phyloP scores from a whole-genome alignment of 2,329 filamentous ascomycete species.

The Dendrostoma leiphaemia region DNA sequence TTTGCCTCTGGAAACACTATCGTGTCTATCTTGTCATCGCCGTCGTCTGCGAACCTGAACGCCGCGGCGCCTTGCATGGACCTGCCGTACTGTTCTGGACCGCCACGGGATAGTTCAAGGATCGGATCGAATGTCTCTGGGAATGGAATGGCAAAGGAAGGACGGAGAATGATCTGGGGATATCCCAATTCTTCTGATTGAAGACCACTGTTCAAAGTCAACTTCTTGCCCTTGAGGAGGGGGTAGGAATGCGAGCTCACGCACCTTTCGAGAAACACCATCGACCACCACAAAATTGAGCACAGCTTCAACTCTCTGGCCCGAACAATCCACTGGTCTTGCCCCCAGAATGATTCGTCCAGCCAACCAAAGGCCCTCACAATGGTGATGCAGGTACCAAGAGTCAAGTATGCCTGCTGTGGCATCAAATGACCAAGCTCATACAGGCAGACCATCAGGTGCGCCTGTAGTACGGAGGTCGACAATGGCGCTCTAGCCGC shows the following conservation, averaged over 20 bases:
- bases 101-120: conserved; percentile 14
- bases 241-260: not conserved
- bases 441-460: conserved; percentile 29
- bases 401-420: conserved; percentile 28
- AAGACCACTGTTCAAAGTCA: conserved; percentile 21
- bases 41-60: conserved; percentile 22
- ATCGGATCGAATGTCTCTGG: conserved; percentile 26
- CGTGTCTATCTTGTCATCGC: conserved; percentile 24
- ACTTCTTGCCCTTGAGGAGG: not conserved
- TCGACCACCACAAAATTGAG: conserved; percentile 30
- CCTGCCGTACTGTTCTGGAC: conserved; percentile 12
- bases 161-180: conserved; percentile 22
- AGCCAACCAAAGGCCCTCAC: conserved; percentile 28
- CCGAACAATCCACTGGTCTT: conserved; percentile 20
- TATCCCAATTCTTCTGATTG: conserved; percentile 26
- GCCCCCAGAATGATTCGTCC: conserved; percentile 23
- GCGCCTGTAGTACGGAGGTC: conserved; percentile 25
- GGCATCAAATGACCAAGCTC: conserved; percentile 28
- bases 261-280: conserved; percentile 29
- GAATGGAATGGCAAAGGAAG: conserved; percentile 23
- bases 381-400: conserved; percentile 27
- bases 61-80: not conserved
- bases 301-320: conserved; percentile 26
- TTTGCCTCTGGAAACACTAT: conserved; percentile 27
- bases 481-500: conserved; percentile 25